Percentiles rank a stretch among this genome's conserved stretches.
phyloP scores from a whole-genome alignment of 805 yeast genomes.

The Groenewaldozyma salmanticensis region DNA sequence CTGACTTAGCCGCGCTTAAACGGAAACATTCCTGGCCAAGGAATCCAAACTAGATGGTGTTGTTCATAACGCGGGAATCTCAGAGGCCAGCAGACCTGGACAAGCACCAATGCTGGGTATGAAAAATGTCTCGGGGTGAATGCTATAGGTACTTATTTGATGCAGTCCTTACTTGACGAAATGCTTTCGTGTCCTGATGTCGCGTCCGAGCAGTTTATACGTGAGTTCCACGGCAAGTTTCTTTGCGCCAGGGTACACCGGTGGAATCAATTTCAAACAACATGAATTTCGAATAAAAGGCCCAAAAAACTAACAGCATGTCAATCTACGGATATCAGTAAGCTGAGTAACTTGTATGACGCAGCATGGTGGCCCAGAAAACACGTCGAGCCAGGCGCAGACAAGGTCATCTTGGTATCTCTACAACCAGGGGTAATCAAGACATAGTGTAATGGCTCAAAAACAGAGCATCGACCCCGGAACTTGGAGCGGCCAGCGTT shows the following conservation, averaged over 20 bases:
- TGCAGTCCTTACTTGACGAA: conserved; percentile 33
- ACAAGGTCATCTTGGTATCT: conserved; percentile 29
- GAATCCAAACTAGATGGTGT: conserved; percentile 28
- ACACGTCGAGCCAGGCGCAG: conserved; percentile 26
- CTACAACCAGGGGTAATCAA: conserved; percentile 35
- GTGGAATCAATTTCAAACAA: too few species aligned
- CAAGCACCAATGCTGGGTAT: conserved; percentile 34
- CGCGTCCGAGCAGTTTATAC: too few species aligned
- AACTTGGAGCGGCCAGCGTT: too few species aligned
- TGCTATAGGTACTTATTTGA: conserved; percentile 36
- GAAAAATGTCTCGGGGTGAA: conserved; percentile 41
- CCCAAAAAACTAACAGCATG: too few species aligned
- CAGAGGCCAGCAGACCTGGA: conserved; percentile 31
- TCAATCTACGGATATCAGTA: too few species aligned
- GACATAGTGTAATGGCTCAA: too few species aligned
- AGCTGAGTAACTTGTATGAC: conserved; percentile 33
- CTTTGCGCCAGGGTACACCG: too few species aligned
- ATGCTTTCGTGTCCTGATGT: conserved; percentile 29
- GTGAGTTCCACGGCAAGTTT: too few species aligned
- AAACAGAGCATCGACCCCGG: too few species aligned
- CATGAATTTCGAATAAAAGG: too few species aligned
- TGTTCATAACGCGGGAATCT: conserved; percentile 38
- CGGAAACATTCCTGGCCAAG: conserved; percentile 22
- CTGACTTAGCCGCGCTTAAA: conserved; percentile 34
- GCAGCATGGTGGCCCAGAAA: conserved; percentile 29